Conservation (phyloP, 2,329 filamentous ascomycete species). For the Tolypocladium tropicale region DNA sequence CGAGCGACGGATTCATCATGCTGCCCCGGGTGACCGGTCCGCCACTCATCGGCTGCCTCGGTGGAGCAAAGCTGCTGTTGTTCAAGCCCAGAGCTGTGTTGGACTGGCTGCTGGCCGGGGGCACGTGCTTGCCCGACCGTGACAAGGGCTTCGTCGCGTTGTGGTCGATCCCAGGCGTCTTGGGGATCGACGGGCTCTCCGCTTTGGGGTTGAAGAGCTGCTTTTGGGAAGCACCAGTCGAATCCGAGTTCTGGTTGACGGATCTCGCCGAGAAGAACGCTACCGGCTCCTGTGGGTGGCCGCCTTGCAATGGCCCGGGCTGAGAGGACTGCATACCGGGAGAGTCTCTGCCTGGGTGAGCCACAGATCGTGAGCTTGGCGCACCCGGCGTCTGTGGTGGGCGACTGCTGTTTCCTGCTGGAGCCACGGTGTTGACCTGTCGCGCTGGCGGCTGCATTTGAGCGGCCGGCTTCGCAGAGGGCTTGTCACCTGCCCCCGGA, state of each 20-base stretch:
- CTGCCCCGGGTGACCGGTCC: conserved; percentile 24
- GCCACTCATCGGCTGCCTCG: conserved; percentile 16
- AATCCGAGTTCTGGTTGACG: conserved; percentile 23
- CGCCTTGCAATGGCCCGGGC: conserved; percentile 16
- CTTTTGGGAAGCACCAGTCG: conserved; percentile 37
- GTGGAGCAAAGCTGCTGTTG: conserved; percentile 17
- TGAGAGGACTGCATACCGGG: conserved; percentile 14
- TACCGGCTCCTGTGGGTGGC: conserved; percentile 28
- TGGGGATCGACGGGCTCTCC: conserved; percentile 77
- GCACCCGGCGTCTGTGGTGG: conserved; percentile 24
- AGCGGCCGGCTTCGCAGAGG: conserved; percentile 7
- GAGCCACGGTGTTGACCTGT: conserved; percentile 9
- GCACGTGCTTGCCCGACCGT: conserved; percentile 42
- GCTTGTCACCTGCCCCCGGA: conserved; percentile 5
- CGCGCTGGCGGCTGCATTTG: conserved; percentile 11
- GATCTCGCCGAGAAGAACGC: conserved; percentile 65
- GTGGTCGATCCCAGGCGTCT: conserved; percentile 82
- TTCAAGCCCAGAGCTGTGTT: conserved; percentile 10
- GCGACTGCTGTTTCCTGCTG: conserved; percentile 8
- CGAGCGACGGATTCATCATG: conserved; percentile 42
- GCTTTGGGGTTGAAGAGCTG: conserved; percentile 62
- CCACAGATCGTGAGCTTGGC: conserved; percentile 10
- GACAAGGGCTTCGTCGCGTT: conserved; percentile 63
- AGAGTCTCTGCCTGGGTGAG: conserved; percentile 8
- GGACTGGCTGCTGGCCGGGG: conserved; percentile 24